Percentiles rank a stretch among this genome's conserved stretches.
Conservation (phyloP, 305 asterid species). For the Withania somnifera region DNA sequence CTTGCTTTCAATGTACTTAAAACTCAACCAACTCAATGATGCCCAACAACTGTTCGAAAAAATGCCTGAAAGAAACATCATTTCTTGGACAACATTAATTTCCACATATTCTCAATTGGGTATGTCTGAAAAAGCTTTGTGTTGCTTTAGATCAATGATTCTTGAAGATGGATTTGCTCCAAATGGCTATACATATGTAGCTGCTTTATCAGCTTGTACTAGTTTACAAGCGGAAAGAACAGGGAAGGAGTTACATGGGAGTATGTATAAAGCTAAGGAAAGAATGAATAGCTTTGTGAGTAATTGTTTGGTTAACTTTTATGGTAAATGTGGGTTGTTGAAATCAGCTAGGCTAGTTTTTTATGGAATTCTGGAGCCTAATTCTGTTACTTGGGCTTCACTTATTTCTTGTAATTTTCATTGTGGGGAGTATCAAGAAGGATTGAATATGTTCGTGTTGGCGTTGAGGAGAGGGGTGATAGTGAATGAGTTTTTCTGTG, state of each 20-base stretch:
- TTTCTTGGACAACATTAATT: slow-evolving; percentile 65
- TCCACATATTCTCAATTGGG: slow-evolving; percentile 53
- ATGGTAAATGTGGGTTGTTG: slow-evolving; percentile 66
- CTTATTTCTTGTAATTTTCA: slow-evolving; percentile 39
- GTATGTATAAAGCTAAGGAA: slow-evolving; percentile 36
- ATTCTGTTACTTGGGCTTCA: slow-evolving; percentile 57
- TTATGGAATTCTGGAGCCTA: slow-evolving; percentile 45
- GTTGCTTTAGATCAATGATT: slow-evolving; percentile 45
- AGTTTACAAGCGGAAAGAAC: slow-evolving; percentile 23
- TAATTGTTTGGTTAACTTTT: slow-evolving; percentile 59
- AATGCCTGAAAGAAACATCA: slow-evolving; percentile 49
- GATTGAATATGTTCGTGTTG: slow-evolving; percentile 39
- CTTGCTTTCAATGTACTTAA: slow-evolving; percentile 39
- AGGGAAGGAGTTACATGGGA: slow-evolving; percentile 74
- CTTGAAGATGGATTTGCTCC: slow-evolving; percentile 42
- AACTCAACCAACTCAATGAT: slow-evolving; percentile 16
- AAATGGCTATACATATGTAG: slow-evolving; percentile 58
- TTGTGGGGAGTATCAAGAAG: slow-evolving; percentile 51
- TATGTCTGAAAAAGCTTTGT: slow-evolving; percentile 33
- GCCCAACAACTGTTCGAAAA: slow-evolving; percentile 51
- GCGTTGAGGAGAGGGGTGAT: slow-evolving; percentile 36
- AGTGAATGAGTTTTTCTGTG: slow-evolving; percentile 50
- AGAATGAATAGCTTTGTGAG: slow-evolving; percentile 33
- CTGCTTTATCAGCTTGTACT: slow-evolving; percentile 60
- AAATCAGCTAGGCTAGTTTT: slow-evolving; percentile 47